A percentile compares a stretch with the other conserved stretches of the same genome.
phyloP scores from a whole-genome alignment of 441 rosid species.

The Brassica hybrid region DNA sequence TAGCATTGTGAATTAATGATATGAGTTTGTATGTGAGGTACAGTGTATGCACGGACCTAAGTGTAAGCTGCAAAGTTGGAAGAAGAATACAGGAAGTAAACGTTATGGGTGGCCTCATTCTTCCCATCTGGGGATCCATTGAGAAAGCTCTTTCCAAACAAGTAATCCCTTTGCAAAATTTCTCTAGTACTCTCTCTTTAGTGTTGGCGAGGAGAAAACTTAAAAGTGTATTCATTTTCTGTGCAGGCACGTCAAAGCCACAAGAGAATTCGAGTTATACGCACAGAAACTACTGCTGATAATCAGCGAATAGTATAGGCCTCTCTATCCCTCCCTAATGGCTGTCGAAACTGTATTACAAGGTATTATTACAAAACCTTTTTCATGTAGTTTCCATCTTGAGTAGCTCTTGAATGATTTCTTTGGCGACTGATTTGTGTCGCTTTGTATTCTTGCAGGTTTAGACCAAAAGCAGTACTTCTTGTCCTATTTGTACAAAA shows the following conservation, averaged over 20 bases:
- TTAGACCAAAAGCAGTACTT: conserved; percentile 40
- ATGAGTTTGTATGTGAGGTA: too few relatives aligned
- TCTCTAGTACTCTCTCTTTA: conserved; percentile 9
- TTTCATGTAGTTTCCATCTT: neutral
- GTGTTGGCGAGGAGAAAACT: neutral
- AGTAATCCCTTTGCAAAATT: conserved; percentile 48
- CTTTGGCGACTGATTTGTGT: neutral
- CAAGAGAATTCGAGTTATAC: conserved; percentile 89
- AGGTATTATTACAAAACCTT: conserved; percentile 53
- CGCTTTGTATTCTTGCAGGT: conserved; percentile 54
- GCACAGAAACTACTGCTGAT: conserved; percentile 84
- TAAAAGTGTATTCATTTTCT: conserved; percentile 11
- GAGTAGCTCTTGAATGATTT: neutral
- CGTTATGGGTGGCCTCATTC: conserved; percentile 97
- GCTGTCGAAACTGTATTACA: conserved; percentile 94
- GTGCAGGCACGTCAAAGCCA: conserved; percentile 88
- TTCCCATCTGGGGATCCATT: conserved; percentile 98
- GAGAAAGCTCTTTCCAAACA: conserved; percentile 98
- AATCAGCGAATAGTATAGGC: conserved; percentile 76
- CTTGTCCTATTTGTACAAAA: too few relatives aligned
- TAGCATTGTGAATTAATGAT: too few relatives aligned
- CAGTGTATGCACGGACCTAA: too few relatives aligned
- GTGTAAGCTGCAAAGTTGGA: too few relatives aligned
- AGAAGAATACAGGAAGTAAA: conserved; percentile 72
- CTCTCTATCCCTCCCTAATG: conserved; percentile 77